These are phyloP conservation scores for Cadophora gregata DNA, from an alignment of 2,329 filamentous ascomycete genomes.

Conservation along the genomic window DNA sequence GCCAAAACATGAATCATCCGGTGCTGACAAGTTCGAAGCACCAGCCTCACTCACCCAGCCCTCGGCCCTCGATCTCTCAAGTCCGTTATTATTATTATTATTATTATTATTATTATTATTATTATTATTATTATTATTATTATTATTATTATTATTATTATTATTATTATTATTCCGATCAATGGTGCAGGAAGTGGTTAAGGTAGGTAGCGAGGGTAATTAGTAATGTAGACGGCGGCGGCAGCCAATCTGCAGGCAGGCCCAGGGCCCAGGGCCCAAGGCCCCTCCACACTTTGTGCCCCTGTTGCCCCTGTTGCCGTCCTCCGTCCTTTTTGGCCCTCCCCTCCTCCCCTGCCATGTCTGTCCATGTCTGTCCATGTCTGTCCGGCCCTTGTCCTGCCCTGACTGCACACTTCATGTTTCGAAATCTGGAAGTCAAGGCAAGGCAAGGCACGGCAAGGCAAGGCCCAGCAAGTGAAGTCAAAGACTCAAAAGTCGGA, in stretches of 20 bases:
- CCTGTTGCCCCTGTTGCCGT: not conserved
- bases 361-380: too few species aligned
- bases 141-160: not conserved
- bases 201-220: too few species aligned
- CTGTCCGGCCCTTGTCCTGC: not conserved
- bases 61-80: not conserved
- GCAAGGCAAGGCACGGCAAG: too few species aligned
- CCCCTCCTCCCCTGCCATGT: not conserved
- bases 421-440: too few species aligned
- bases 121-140: too few species aligned
- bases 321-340: too few species aligned
- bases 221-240: not conserved
- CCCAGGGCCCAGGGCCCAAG: too few species aligned
- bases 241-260: not conserved
- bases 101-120: too few species aligned
- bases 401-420: slow-evolving; percentile 2
- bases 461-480: too few species aligned
- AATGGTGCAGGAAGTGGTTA: not conserved
- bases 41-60: too few species aligned
- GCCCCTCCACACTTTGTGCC: not conserved
- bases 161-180: not conserved
- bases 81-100: too few species aligned
- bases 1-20: not conserved
- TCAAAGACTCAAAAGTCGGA: too few species aligned
- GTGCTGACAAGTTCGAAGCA: slow-evolving; percentile 4